Evolutionary conservation across 805 yeast species (phyloP), one percentile per base, ranked within the genome.

Genomic region (Monosporozyma unispora): DNA sequence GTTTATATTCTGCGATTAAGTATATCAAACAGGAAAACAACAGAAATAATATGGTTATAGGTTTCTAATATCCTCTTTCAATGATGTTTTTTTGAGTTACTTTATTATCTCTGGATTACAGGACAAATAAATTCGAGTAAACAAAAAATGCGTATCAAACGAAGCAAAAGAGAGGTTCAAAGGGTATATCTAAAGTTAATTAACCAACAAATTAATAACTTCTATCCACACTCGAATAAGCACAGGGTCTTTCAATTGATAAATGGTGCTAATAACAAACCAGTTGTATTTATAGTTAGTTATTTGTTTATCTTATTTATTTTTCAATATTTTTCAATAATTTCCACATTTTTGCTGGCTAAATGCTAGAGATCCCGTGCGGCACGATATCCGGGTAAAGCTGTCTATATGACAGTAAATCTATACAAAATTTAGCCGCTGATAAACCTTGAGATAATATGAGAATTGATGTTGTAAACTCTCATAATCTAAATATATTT

Each of bases 131-230:
- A 39, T 8, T 39, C 8, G 10, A 39, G 9, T 5, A 11, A 39
- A 39, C 21, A 21, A 19, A 22, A 39, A 35, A 4, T 18, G 27
- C 6, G 42, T 39, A 21, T 21, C 42, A 21, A 39, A 39, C 42
- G 42, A 21, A 14, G 27, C 22, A 39, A 39, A 39, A 39, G 27
- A 39, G 42, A 39, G 42, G 42, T 19, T 21, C 25, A 21, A 21
- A 39, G 42, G 42, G 42, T 39, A 39, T 39, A 21, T 39, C 23
- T 39, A 39, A 39, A 21, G 42, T 19, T 21, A 39, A 39, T 39
- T 39, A 39, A 39, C 27, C 42, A 39, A 14, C 42, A 39, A 39
- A 39, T 21, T 21, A 39, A 39, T 39, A 39, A 39, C 42, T 39
- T 21, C 14, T 39, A 14, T 39, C 42, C 27, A 39, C 42, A 39